Evolutionary conservation across 306 rosid species (phyloP).

Genomic region (Vigna reflexopilosa): DNA sequence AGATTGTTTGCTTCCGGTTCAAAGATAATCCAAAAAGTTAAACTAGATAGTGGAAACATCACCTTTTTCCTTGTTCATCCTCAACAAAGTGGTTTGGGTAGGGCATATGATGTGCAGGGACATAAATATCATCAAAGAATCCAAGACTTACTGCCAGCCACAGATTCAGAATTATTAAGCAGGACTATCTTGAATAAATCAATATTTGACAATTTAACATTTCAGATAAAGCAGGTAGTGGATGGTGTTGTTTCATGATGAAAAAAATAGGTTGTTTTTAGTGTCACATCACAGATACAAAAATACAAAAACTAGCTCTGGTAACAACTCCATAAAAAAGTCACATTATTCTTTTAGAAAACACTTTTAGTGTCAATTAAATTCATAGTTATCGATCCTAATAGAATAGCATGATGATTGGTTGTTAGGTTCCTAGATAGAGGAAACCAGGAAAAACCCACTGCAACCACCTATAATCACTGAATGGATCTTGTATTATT

Average conservation of each 20-base stretch:
- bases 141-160: constrained; percentile 78
- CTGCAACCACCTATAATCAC: no score
- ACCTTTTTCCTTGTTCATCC: constrained; percentile 63
- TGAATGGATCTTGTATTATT: no score
- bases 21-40: constrained; percentile 10
- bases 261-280: not conserved
- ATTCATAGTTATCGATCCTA: not conserved
- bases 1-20: not conserved
- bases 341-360: not conserved
- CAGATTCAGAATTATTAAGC: constrained; percentile 41
- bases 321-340: not conserved
- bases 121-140: constrained; percentile 81
- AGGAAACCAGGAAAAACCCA: no score
- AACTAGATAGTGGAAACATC: constrained; percentile 19
- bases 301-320: not conserved
- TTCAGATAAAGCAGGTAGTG: constrained; percentile 35
- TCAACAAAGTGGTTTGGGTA: constrained; percentile 50
- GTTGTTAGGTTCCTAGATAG: no score
- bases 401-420: not conserved
- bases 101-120: constrained; percentile 69
- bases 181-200: not conserved
- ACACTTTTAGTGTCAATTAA: not conserved
- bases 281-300: not conserved
- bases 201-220: constrained; percentile 7
- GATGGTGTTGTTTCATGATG: constrained; percentile 19